Evolutionary conservation across 1,284 basidiomycete genomes (phyloP), one percentile per base, ranked within the genome.

Genomic region (Pyrrhoderma lamaoense): DNA sequence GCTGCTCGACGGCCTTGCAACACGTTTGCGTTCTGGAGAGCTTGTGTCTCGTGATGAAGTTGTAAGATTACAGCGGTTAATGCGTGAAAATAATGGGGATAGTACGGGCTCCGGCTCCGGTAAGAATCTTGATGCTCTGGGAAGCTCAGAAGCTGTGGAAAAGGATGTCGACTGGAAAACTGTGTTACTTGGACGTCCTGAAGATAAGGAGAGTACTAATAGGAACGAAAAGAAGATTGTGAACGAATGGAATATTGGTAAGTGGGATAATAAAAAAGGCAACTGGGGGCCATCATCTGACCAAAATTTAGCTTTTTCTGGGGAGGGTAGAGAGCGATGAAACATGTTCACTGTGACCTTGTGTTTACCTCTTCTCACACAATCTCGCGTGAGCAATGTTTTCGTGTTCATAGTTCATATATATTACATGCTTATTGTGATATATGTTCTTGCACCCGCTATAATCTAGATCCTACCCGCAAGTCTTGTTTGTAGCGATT

Each of bases 1-100:
- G n/a, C 74, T 85, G 55, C 69, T 85, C 48, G 72, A 78, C 50
- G 74, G 76, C 46, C 70, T 82, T 49, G 68, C 68, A 2, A 61
- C 65, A 18, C 74, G 75, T 51, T 62, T 84, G 45, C 67, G 68
- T 35, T 67, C 70, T 0, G 69, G 70, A 35, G 69, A 68, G 44
- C 54, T 60, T n/a, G 62, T 77, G 45, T 60, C 72, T 8, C 62
- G 67, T 52, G 72, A 65, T 35, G 80, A 82, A 58, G 62, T 82
- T 42, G 70, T 67, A 36, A 64, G 73, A 54, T 61, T 80, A 42
- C 70, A 68, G 56, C 68, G 67, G 52, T 69, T 84, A 23, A 73
- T 70, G 9, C 64, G 64, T 23, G 59, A 67, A 19, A 62, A 67
- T 14, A 59, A 57, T 13, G 56, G 56, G 3, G 51, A 60, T 48